These are phyloP conservation scores for Candida berthetii DNA, from an alignment of 805 yeast genomes.

Conservation along the genomic window DNA sequence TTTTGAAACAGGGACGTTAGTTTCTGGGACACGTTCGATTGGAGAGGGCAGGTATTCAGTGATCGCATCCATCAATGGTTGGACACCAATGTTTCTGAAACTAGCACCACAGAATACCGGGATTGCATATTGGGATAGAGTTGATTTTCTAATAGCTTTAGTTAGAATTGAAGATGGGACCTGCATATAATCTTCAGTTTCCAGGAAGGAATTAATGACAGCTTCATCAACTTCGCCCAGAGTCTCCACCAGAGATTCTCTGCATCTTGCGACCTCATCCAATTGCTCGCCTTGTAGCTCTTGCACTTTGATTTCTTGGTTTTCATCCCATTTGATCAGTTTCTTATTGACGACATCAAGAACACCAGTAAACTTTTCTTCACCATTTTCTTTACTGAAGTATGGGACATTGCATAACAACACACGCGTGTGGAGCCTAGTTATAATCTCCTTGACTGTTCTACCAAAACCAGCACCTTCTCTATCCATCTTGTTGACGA, in stretches of 20 bases:
- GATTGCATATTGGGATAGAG: conserved; percentile 48
- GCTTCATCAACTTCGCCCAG: conserved; percentile 78
- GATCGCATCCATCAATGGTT: conserved; percentile 85
- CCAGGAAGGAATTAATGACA: conserved; percentile 72
- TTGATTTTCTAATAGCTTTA: conserved; percentile 55
- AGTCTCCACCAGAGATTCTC: conserved; percentile 79
- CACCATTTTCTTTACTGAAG: conserved; percentile 37
- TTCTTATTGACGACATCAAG: conserved; percentile 67
- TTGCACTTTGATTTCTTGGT: conserved; percentile 42
- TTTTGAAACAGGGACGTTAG: conserved; percentile 30
- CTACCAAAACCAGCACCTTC: conserved; percentile 93
- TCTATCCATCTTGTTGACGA: conserved; percentile 93
- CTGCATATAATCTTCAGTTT: conserved; percentile 62
- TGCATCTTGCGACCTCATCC: conserved; percentile 45
- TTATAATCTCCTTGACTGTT: conserved; percentile 78
- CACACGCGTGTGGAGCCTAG: conserved; percentile 68
- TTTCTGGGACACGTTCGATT: conserved; percentile 54
- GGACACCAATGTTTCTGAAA: conserved; percentile 89
- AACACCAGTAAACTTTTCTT: conserved; percentile 54
- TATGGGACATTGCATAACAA: conserved; percentile 75
- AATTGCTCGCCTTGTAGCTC: conserved; percentile 34
- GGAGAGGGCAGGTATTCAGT: conserved; percentile 81
- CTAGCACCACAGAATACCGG: conserved; percentile 94
- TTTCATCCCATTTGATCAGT: conserved; percentile 41
- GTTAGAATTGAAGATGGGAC: conserved; percentile 53